Conservation (phyloP, 768 basidiomycete species). For the Filobasidium floriforme region DNA sequence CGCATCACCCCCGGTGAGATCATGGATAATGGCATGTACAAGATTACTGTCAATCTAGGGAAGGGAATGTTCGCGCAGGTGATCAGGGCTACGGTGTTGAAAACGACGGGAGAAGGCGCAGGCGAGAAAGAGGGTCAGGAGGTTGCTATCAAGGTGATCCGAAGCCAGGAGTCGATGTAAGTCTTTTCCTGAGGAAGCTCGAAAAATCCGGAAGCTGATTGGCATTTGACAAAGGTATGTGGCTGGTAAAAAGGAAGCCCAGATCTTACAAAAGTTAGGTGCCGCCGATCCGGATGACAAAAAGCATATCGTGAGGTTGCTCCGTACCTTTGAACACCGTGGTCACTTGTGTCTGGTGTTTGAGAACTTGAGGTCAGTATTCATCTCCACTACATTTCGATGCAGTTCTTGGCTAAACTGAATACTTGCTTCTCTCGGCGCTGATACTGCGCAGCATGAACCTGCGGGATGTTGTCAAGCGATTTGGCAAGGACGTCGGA, state of each 20-base stretch:
- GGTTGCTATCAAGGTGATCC: constrained; percentile 94
- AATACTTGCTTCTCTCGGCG: neutral
- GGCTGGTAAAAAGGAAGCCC: constrained; percentile 83
- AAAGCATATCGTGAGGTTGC: constrained; percentile 88
- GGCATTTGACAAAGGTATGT: constrained; percentile 60
- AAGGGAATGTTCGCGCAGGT: constrained; percentile 99
- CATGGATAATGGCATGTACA: constrained; percentile 82
- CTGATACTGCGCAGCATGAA: constrained; percentile 65
- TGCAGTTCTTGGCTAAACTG: neutral
- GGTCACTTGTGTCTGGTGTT: constrained; percentile 95
- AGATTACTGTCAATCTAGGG: constrained; percentile 88
- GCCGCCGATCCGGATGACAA: constrained; percentile 93
- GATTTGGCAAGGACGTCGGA: constrained; percentile 96
- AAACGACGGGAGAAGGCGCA: constrained; percentile 49
- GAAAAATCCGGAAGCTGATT: neutral
- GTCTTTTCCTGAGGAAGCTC: too few relatives aligned
- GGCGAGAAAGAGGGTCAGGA: constrained; percentile 57
- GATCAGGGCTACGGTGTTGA: constrained; percentile 76
- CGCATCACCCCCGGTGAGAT: constrained; percentile 88
- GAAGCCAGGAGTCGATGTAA: constrained; percentile 93
- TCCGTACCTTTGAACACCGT: constrained; percentile 91
- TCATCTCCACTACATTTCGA: neutral
- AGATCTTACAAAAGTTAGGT: constrained; percentile 75
- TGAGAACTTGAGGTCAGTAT: constrained; percentile 73
- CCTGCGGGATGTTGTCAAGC: constrained; percentile 91